Base-by-base conservation (phyloP, 192 early-diverging fungal species). In the Radiomyces spectabilis region DNA sequence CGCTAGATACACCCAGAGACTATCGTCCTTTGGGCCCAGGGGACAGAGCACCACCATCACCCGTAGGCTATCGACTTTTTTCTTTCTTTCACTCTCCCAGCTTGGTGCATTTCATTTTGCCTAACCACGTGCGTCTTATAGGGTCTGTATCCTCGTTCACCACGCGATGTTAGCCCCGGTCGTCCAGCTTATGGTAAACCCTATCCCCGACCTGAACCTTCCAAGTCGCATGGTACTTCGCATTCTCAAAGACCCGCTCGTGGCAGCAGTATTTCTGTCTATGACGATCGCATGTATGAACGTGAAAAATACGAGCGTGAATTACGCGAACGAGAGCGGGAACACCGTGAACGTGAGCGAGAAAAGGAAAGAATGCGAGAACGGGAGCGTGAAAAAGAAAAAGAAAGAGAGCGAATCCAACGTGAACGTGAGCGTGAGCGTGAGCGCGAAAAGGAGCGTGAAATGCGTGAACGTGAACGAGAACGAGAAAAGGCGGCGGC, bases 401-500 rank as follows among this genome's bases (percentile, higher is more conserved):
- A 34, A 12, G 43, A 58, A 18, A 21, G 57, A 22, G 40, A 55
- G 32, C 18, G 13, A 6, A 31, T 50, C 19, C 3, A 53, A 26
- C 35, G 53, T 31, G 37, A 56, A 25, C 19, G 50, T 35, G 46
- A 59, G 24, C 30, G 24, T 33, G 55, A 57, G 33, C 32, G 26
- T 5, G 55, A 57, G 21, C 12, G 41, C 12, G 39, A 55, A 34
- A 55, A 31, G 18, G 60, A 62, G 31, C 32, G 53, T 25, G 47
- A 50, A 30, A 22, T 53, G 31, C 37, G 51, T 16, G 32, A 47
- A 34, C 44, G 53, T 13, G 62, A 64, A 50, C 51, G 55, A 39
- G 58, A 60, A 60, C 51, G 43, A 41, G 58, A 42, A 8, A 57
- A 51, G 51, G 43, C 68, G 15, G 59, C 45, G 37, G 51, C 65